phyloP scores from a whole-genome alignment of 2,329 filamentous ascomycete genomes.

The Aspergillus sp. region DNA sequence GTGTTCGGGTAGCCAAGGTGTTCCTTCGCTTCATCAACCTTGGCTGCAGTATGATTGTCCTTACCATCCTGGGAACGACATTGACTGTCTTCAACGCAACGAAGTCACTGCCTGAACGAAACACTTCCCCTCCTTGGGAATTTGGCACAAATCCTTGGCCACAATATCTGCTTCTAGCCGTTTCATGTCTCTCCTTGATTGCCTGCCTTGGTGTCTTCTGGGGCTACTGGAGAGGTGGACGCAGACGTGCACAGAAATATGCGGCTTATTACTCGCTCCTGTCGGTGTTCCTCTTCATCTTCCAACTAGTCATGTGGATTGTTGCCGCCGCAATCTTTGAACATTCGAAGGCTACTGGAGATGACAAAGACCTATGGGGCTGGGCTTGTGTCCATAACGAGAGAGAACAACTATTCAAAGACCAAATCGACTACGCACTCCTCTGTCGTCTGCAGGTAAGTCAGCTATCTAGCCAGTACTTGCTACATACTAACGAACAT shows the following conservation, averaged over 20 bases:
- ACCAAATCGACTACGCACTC: conserved; percentile 84
- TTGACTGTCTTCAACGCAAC: conserved; percentile 93
- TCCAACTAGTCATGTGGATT: conserved; percentile 90
- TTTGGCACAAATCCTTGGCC: conserved; percentile 80
- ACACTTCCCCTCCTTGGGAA: conserved; percentile 84
- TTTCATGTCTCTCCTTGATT: conserved; percentile 77
- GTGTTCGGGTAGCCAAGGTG: conserved; percentile 91
- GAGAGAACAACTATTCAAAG: conserved; percentile 71
- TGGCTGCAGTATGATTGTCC: conserved; percentile 91
- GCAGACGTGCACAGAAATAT: conserved; percentile 85
- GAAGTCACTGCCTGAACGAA: conserved; percentile 70
- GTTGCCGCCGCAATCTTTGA: conserved; percentile 83
- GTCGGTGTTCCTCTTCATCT: conserved; percentile 88
- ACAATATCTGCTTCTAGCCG: conserved; percentile 77
- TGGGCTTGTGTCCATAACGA: conserved; percentile 95
- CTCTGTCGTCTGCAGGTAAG: conserved; percentile 83
- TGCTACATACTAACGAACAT: conserved; percentile 29
- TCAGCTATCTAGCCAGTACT: conserved; percentile 2
- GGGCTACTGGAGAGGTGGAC: conserved; percentile 85
- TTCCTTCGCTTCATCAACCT: conserved; percentile 95
- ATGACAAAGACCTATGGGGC: conserved; percentile 91
- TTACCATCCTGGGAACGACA: conserved; percentile 84
- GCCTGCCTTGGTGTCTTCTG: conserved; percentile 79
- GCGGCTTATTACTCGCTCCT: conserved; percentile 95
- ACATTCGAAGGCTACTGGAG: conserved; percentile 69